These are phyloP conservation scores for Avena insularis DNA, from an alignment of 176 grass and related monocot genomes.

Conservation along the genomic window DNA sequence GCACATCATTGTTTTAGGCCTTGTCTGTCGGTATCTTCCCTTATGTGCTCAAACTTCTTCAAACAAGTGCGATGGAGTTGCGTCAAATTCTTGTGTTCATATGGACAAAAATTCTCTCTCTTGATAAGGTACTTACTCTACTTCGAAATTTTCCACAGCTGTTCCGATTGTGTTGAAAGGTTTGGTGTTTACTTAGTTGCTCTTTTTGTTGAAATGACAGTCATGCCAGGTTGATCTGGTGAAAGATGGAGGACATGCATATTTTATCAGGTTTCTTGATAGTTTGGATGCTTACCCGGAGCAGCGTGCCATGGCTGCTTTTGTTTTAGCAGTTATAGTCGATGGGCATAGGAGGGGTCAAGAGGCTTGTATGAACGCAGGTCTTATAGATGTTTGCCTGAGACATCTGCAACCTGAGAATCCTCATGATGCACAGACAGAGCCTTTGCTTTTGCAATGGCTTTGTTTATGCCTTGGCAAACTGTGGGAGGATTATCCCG, in stretches of 20 bases:
- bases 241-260: constrained; percentile 93
- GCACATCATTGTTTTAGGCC: constrained; percentile 60
- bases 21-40: constrained; percentile 98
- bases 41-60: constrained; percentile 93
- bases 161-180: neutral
- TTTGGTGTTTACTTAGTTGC: constrained; percentile 37
- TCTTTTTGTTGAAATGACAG: constrained; percentile 45
- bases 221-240: constrained; percentile 98
- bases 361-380: constrained; percentile 78
- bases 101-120: constrained; percentile 99
- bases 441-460: constrained; percentile 97
- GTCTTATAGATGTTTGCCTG: constrained; percentile 89
- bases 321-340: constrained; percentile 92
- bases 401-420: constrained; percentile 73
- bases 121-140: constrained; percentile 75
- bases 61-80: constrained; percentile 91
- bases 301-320: constrained; percentile 97
- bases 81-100: constrained; percentile 99
- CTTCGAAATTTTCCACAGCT: constrained; percentile 6
- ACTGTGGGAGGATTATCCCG: constrained; percentile 96
- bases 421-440: constrained; percentile 65
- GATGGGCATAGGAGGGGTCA: constrained; percentile 87
- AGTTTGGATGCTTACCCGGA: constrained; percentile 91
- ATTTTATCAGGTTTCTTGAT: constrained; percentile 97
- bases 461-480: constrained; percentile 98